These are phyloP conservation scores for Bruguiera sexangula DNA, from an alignment of 345 rosid species.

Conservation along the genomic window DNA sequence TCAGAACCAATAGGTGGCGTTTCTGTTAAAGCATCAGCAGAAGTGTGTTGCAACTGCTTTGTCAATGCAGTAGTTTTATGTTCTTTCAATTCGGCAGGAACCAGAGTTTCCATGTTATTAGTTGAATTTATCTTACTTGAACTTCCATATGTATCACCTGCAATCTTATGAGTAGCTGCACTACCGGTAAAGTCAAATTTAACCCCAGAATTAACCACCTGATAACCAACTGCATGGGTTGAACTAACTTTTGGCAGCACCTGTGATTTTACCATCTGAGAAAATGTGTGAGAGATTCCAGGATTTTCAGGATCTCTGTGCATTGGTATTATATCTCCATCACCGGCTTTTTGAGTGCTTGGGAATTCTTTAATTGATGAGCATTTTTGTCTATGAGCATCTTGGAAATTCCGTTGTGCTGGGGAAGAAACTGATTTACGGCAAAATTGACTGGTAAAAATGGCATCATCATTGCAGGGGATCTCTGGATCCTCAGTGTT, in stretches of 20 bases:
- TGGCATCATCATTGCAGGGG: constrained; percentile 62
- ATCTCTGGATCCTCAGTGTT: constrained; percentile 57
- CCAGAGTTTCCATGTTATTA: constrained; percentile 13
- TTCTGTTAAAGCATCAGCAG: constrained; percentile 26
- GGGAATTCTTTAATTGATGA: constrained; percentile 33
- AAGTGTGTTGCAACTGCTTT: constrained; percentile 21
- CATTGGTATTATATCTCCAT: constrained; percentile 24
- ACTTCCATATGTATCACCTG: constrained; percentile 22
- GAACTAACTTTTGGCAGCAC: constrained; percentile 36
- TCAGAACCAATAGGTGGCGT: constrained; percentile 34
- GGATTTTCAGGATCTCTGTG: constrained; percentile 34
- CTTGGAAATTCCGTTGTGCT: constrained; percentile 36
- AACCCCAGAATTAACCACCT: constrained; percentile 30
- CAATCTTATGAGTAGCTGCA: constrained; percentile 18
- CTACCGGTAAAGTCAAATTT: constrained; percentile 24
- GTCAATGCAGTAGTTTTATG: constrained; percentile 24
- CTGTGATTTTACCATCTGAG: constrained; percentile 33
- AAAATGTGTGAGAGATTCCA: constrained; percentile 36
- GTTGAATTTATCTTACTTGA: constrained; percentile 25
- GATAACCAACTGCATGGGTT: constrained; percentile 38
- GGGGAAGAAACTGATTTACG: constrained; percentile 37
- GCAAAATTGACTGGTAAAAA: constrained; percentile 27
- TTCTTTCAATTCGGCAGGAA: constrained; percentile 38
- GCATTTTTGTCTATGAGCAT: constrained; percentile 27
- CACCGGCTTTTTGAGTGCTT: constrained; percentile 32